Evolutionary conservation across 306 rosid genomes (phyloP), one percentile per base, ranked within the genome.

Genomic region (Pachyrhizus erosus): DNA sequence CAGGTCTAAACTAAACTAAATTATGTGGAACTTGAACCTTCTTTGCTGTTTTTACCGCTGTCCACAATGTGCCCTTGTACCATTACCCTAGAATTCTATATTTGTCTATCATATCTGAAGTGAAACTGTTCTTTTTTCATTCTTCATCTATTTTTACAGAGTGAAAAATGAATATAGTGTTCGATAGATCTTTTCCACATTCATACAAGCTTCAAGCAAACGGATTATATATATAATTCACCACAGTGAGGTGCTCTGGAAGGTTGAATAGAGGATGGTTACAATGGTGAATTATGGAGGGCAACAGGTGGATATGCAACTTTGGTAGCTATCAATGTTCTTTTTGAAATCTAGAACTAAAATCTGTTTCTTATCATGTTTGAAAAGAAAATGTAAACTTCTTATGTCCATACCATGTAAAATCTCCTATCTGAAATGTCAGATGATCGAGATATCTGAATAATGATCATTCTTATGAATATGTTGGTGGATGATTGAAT

Each of bases 21-120:
- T 64, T 81, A 9, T 81, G 39, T 49, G 67, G 45, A 49, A 40
- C 42, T 75, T 66, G 68, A 55, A 42, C 71, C 66, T 20, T 62
- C 23, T 29, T 62, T 49, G 64, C 61, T 68, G 46, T 51, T 62
- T 60, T 65, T 77, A 31, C 18, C 27, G 49, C 55, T 70, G 55
- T 75, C 71, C 60, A 37, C 15, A 75, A 39, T 82, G 76, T 54
- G 73, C 18, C 42, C 11, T 40, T 8, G 9, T 42, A 42, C 21
- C 11, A 14, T 17, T 5, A 21, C 46, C 31, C 20, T 46, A 51
- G 11, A 29, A 27, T 77, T 62, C 33, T 23, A 18, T 55, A 27
- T 72, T 49, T 31, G 9, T 29, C 14, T 7, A 54, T 34, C 13
- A 7, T 34, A 74, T 54, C 67, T 37, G 3, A 48, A 18, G n/a